Evolutionary conservation across 306 rosid species (phyloP), one percentile per base, ranked within the genome.

Genomic region (Canavalia gladiata): DNA sequence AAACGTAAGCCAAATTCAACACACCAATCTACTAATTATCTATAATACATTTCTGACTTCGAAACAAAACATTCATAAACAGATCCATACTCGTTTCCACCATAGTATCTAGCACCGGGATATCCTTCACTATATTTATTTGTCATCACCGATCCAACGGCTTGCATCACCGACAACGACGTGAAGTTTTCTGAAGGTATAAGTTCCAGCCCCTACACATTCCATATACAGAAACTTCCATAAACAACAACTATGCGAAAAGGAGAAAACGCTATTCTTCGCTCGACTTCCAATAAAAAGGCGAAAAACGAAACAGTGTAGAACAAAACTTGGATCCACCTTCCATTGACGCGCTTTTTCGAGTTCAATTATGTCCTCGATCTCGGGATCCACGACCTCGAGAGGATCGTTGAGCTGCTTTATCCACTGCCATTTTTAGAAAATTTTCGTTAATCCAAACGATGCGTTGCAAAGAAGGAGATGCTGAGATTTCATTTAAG

Each of bases 291-390:
- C n/a, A 28, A 25, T 18, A 51, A 12, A 35, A 28, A 54, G 1
- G 45, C 35, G 8, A 56, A 7, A 34, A 2, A 56, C 25, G 8
- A 72, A 33, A n/a, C 58, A 81, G 10, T 3, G 0, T 41, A 66
- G 55, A 74, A 58, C 4, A 37, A 68, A 82, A 43, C 47, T 41
- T 4, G n/a, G 69, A 58, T 65, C 56, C 0, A 87, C 87, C 63
- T 92, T 94, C 97, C 97, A 92, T 84, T 94, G 98, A 72, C 97
- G 97, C 84, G 94, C 89, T 62, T 94, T 94, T 74, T 94, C 98
- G 18, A 90, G 98, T 79, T 94, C 97, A 45, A 94, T 94, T 35
- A 94, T 92, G 75, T 94, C 89, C 0, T 91, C 82, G 81, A 91
- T 81, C 82, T 92, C 95, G 54, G 98, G 92, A 87, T 94, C 98